These are phyloP conservation scores for Licmophora abbreviata DNA, from an alignment of 108 stramenopile genomes.

Conservation along the genomic window DNA sequence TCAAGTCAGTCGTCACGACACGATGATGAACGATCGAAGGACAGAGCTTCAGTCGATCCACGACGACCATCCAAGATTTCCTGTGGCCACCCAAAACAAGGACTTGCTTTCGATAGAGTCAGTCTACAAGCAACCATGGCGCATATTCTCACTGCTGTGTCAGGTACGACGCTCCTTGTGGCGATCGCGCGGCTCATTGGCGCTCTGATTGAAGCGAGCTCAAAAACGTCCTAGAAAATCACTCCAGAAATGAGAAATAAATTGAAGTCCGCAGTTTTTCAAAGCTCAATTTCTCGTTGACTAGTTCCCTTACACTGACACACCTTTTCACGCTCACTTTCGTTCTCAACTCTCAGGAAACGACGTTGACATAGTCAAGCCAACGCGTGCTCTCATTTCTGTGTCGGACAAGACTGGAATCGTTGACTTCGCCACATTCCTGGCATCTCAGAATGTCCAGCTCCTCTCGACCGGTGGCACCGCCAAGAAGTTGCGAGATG, in stretches of 20 bases:
- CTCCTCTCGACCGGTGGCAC: slow-evolving; percentile 98
- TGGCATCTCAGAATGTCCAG: slow-evolving; percentile 78
- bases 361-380: slow-evolving; percentile 70
- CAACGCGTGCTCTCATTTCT: slow-evolving; percentile 86
- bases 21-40: too few species aligned
- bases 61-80: too few species aligned
- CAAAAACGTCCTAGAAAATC: background rate
- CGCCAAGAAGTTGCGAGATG: slow-evolving; percentile 76
- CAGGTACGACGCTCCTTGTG: too few species aligned
- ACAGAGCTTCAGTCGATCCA: too few species aligned
- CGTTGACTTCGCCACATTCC: slow-evolving; percentile 80
- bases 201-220: too few species aligned
- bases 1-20: too few species aligned
- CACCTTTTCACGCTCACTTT: background rate
- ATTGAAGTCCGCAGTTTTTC: background rate
- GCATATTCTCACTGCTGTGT: slow-evolving; percentile 35
- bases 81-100: too few species aligned
- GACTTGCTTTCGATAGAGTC: slow-evolving; percentile 1
- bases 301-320: slow-evolving; percentile 1
- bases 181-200: too few species aligned
- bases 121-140: slow-evolving; percentile 29
- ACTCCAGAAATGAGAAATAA: background rate
- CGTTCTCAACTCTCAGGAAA: slow-evolving; percentile 24
- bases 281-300: background rate
- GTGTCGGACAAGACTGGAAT: slow-evolving; percentile 97